Percentiles rank a stretch among this genome's conserved stretches.
phyloP scores from a whole-genome alignment of 192 early-diverging fungal genomes.

The Globomyces pollinis-pini region DNA sequence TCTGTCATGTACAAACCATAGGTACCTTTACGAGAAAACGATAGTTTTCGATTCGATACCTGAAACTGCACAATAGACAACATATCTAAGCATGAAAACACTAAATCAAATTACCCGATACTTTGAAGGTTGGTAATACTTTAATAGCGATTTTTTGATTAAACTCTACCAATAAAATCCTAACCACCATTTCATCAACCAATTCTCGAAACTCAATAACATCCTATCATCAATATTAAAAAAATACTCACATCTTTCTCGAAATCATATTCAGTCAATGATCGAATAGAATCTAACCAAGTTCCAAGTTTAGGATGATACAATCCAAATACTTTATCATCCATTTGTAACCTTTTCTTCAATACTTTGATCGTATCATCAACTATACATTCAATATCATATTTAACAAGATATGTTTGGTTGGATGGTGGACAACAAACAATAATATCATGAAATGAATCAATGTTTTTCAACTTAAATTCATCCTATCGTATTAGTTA shows the following conservation, averaged over 20 bases:
- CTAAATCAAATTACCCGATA: background rate
- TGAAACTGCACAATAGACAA: conserved; percentile 29
- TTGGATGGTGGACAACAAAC: conserved; percentile 12
- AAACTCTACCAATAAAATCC: conserved; percentile 22
- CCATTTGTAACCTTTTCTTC: conserved; percentile 1
- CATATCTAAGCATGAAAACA: conserved; percentile 15
- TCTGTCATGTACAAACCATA: conserved; percentile 19
- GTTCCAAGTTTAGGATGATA: conserved; percentile 23
- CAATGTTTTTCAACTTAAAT: conserved; percentile 17
- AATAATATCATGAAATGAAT: conserved; percentile 10
- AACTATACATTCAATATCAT: conserved; percentile 12
- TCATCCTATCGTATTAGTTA: conserved; percentile 20
- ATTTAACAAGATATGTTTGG: conserved; percentile 6
- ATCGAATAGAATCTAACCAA: conserved; percentile 21
- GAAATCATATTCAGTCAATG: conserved; percentile 22
- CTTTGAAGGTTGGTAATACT: conserved; percentile 13
- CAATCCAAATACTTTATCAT: conserved; percentile 14
- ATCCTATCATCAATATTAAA: too few species aligned
- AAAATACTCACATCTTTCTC: conserved; percentile 15
- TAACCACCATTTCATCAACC: conserved; percentile 19
- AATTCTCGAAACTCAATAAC: conserved; percentile 20
- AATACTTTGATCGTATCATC: conserved; percentile 13
- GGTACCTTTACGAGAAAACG: conserved; percentile 4
- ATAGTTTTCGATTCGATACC: conserved; percentile 18
- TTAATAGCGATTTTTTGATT: conserved; percentile 25